Base-by-base conservation (phyloP, 2,329 filamentous ascomycete genomes). In the Sordariomycetes sp. region DNA sequence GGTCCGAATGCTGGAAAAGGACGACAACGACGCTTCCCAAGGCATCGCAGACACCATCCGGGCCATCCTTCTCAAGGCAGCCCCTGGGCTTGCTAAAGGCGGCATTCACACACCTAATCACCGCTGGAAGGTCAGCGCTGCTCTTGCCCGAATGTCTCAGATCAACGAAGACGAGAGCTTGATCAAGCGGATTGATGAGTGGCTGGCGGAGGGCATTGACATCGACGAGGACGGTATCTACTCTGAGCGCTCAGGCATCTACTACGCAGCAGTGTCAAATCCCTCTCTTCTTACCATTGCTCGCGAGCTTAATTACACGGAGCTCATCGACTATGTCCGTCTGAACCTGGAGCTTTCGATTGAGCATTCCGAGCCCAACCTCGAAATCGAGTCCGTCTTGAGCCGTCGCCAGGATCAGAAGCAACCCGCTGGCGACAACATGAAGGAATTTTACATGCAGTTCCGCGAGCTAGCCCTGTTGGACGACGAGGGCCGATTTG, bases 31-130 rank as follows among this genome's bases (percentile, higher is more conserved):
- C 9, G 31, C 20, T 12, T 42, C 40, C 10, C 34, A 32, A 25
- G 20, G 27, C 21, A 34, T 40, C 17, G 40, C 39, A 6, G 32
- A 36, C 7, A 35, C 27, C 14, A 42, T 44, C 30, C 42, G 40
- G 9, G 32, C 19, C 11, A 42, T 44, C 33, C 38, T 44, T 31
- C 24, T 30, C 36, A 42, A 41, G 33, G 42, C 42, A 14, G 40
- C 27, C 15, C 34, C 37, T 17, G 40, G 38, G 12, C 34, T 42
- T 19, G 32, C 36, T 24, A 37, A 37, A 14, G 42, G 42, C 20
- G 42, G 42, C 16, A 41, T 44, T 19, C 40, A 44, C 21, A 44
- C 42, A 4, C 42, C 42, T 9, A 44, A 44, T 25, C 42, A 44
- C 35, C 24, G 40, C 9, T 44, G 40, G 42, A 44, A 44, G 35